phyloP scores from a whole-genome alignment of 2,329 filamentous ascomycete species.

The Bipolaris cookei region DNA sequence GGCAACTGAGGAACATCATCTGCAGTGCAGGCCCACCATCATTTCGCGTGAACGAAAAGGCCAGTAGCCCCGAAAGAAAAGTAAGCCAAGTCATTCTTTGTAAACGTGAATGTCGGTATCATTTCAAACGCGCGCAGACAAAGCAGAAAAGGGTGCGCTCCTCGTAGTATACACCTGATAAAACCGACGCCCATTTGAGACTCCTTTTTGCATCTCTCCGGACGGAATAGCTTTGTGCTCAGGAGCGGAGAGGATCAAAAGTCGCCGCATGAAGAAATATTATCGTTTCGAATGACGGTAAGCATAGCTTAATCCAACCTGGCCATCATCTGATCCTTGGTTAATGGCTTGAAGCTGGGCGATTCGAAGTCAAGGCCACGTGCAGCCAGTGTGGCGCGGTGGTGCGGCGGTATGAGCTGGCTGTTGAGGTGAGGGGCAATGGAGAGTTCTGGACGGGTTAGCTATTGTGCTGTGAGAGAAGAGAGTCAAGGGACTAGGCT shows the following conservation, averaged over 20 bases:
- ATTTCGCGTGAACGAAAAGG: constrained; percentile 36
- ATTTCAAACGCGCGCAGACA: constrained; percentile 49
- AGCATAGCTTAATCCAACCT: constrained; percentile 75
- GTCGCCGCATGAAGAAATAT: constrained; percentile 48
- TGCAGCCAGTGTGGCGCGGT: constrained; percentile 73
- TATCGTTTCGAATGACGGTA: constrained; percentile 49
- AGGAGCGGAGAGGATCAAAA: constrained; percentile 42
- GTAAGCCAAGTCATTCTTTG: constrained; percentile 45
- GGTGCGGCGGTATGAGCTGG: constrained; percentile 84
- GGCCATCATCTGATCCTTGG: constrained; percentile 96
- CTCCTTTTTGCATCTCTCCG: constrained; percentile 45
- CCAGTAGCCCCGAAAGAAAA: constrained; percentile 40
- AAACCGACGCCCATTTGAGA: constrained; percentile 47
- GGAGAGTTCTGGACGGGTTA: constrained; percentile 76
- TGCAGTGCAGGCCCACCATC: constrained; percentile 39
- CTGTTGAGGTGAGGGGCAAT: constrained; percentile 88
- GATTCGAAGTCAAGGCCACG: constrained; percentile 86
- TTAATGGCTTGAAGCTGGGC: constrained; percentile 81
- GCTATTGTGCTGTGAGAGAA: neutral
- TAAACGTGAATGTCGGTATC: constrained; percentile 46
- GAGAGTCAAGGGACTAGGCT: constrained; percentile 42
- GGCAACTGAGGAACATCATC: constrained; percentile 43
- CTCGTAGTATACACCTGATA: constrained; percentile 42
- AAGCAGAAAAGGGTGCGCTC: constrained; percentile 45
- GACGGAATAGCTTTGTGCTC: constrained; percentile 40